Evolutionary conservation across 164 flowering plant genomes (phyloP).

Genomic region (Sextonia rubra): DNA sequence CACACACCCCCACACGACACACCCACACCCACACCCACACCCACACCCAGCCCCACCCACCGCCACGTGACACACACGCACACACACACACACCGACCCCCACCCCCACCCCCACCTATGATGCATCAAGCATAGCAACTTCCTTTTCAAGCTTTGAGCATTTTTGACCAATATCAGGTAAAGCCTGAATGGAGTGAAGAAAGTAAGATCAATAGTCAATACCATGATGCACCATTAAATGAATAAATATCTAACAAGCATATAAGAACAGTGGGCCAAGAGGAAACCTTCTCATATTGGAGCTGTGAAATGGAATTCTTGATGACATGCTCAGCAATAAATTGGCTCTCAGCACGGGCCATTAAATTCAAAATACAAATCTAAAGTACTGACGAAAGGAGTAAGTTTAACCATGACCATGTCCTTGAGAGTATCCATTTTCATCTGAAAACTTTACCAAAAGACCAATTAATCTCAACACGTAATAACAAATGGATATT

Average conservation of each 20-base stretch:
- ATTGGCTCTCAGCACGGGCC: conserved; percentile 98
- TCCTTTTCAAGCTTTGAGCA: conserved; percentile 77
- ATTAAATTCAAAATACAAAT: conserved; percentile 87
- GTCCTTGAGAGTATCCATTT: conserved; percentile 81
- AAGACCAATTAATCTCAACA: not conserved
- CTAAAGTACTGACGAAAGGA: conserved; percentile 91
- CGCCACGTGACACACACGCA: too few species aligned
- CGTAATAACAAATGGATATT: not conserved
- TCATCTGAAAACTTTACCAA: conserved; percentile 57
- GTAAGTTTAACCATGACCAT: conserved; percentile 98
- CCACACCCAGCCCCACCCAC: too few species aligned
- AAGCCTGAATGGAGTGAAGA: conserved; percentile 42
- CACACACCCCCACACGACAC: too few species aligned
- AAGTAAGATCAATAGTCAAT: not conserved
- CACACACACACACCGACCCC: too few species aligned
- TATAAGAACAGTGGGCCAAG: not conserved
- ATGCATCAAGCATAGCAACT: conserved; percentile 77
- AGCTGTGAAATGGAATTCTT: conserved; percentile 93
- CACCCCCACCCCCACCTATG: too few species aligned
- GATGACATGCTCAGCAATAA: conserved; percentile 97
- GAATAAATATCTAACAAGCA: too few species aligned
- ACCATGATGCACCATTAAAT: not conserved
- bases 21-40: too few species aligned
- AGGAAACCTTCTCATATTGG: conserved; percentile 88
- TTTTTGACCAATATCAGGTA: conserved; percentile 81